These are phyloP conservation scores for Aurifilum marmelostoma DNA, from an alignment of 2,329 filamentous ascomycete genomes.

Conservation along the genomic window DNA sequence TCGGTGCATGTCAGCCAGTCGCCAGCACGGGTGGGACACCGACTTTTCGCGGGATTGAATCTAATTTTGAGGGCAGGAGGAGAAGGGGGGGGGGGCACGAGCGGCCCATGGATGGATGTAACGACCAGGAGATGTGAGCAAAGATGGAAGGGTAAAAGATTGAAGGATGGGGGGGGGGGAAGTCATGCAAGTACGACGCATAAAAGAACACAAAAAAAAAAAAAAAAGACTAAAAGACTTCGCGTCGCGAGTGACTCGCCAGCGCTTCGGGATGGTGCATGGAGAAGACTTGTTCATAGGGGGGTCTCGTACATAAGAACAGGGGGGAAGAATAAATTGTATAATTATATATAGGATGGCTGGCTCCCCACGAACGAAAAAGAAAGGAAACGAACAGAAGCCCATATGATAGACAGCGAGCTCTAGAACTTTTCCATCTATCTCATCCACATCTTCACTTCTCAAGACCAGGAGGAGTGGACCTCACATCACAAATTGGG, in stretches of 20 bases:
- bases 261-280: neutral
- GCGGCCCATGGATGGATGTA: neutral
- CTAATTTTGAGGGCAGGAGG: neutral
- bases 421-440: neutral
- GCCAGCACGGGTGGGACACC: neutral
- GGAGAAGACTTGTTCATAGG: neutral
- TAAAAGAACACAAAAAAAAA: neutral
- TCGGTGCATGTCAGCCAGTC: neutral
- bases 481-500: constrained; percentile 10
- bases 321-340: too few species aligned
- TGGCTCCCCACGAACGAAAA: neutral
- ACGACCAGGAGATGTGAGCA: neutral
- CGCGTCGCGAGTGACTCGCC: neutral
- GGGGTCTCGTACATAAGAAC: neutral
- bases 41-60: neutral
- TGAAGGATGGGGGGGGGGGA: neutral
- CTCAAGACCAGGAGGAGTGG: neutral
- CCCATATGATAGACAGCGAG: neutral
- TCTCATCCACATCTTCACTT: neutral
- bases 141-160: neutral
- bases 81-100: neutral
- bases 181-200: neutral
- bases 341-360: neutral
- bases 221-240: neutral
- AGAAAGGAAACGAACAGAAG: too few species aligned